Evolutionary conservation across 2,329 filamentous ascomycete species (phyloP).

Genomic region (Scytalidium lignicola): DNA sequence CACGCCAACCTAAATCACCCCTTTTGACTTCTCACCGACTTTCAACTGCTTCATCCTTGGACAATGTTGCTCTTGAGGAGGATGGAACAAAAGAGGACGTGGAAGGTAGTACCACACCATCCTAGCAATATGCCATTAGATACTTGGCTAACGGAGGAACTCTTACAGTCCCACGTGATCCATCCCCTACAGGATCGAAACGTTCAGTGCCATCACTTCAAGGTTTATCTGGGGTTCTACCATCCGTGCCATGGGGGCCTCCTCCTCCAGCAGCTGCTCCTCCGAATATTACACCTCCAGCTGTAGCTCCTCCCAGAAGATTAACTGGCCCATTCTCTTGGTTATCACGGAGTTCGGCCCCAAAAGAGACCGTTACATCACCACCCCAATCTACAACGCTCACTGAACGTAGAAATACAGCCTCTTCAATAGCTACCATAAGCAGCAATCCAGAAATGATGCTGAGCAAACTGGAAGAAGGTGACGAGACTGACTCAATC

Average conservation of each 20-base stretch:
- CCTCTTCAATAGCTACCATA: conserved; percentile 72
- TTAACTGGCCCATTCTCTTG: conserved; percentile 85
- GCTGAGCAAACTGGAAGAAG: conserved; percentile 71
- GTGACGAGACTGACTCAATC: conserved; percentile 57
- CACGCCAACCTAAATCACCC: conserved; percentile 41
- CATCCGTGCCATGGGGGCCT: conserved; percentile 68
- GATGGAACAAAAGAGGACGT: conserved; percentile 19
- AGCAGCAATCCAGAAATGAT: conserved; percentile 78
- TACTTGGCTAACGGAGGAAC: conserved; percentile 14
- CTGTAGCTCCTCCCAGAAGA: conserved; percentile 49
- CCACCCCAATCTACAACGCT: conserved; percentile 38
- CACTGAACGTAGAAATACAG: conserved; percentile 64
- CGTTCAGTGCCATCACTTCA: conserved; percentile 44
- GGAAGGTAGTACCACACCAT: conserved; percentile 4
- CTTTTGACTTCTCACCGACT: conserved; percentile 41
- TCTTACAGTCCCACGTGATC: conserved; percentile 29
- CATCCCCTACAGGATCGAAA: conserved; percentile 22
- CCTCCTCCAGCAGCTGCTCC: conserved; percentile 31
- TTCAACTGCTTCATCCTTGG: conserved; percentile 49
- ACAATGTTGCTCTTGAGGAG: conserved; percentile 63
- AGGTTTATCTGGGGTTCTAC: conserved; percentile 68
- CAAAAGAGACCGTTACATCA: conserved; percentile 48
- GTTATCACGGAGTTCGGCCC: conserved; percentile 64
- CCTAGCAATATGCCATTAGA: not conserved
- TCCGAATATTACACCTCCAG: conserved; percentile 16